These are phyloP conservation scores for Bothriochloa decipiens DNA, from an alignment of 176 grass and related monocot species.

Conservation along the genomic window DNA sequence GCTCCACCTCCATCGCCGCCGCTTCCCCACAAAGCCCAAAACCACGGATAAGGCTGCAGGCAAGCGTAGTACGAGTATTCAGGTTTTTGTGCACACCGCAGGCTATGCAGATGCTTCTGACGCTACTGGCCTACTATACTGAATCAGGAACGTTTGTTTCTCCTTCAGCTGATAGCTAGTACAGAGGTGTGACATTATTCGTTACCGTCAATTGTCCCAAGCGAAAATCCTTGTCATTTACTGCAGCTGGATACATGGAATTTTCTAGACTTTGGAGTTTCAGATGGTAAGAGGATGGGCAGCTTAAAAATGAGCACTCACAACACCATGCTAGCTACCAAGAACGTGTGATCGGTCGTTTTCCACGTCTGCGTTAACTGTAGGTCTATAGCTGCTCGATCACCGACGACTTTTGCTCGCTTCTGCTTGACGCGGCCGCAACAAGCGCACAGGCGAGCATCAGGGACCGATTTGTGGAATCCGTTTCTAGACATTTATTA, in stretches of 20 bases:
- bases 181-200: neutral
- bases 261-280: neutral
- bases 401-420: neutral
- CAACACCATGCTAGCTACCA: neutral
- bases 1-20: too few species aligned
- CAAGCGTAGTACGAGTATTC: too few species aligned
- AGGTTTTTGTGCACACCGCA: too few species aligned
- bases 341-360: neutral
- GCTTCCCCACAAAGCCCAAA: too few species aligned
- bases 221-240: neutral
- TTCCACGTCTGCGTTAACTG: neutral
- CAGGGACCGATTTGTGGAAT: neutral
- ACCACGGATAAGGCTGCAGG: too few species aligned
- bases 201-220: neutral
- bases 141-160: neutral
- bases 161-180: neutral
- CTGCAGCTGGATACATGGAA: neutral
- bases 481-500: neutral
- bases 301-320: neutral
- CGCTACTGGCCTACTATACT: neutral
- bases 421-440: neutral
- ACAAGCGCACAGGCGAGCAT: neutral
- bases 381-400: neutral
- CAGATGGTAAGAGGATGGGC: neutral
- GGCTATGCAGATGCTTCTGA: too few species aligned